Evolutionary conservation across 805 yeast species (phyloP).

Genomic region (Wickerhamomyces ciferrii): DNA sequence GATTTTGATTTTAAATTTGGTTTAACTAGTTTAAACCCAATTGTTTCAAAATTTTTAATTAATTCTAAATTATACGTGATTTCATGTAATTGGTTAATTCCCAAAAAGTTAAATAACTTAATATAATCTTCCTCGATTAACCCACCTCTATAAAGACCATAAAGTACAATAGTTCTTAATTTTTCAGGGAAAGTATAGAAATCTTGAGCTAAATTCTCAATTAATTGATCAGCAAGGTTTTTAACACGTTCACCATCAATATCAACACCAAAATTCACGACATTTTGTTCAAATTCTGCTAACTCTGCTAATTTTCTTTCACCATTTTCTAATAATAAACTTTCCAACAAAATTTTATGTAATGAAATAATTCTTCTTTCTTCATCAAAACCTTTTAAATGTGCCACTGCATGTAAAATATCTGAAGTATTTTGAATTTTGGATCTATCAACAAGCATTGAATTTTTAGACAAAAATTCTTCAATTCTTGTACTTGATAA

Average conservation of each 20-base stretch:
- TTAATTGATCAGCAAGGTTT: conserved; percentile 55
- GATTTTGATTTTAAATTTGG: conserved; percentile 34
- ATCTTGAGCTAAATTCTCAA: conserved; percentile 45
- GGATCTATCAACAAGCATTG: conserved; percentile 65
- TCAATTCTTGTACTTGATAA: conserved; percentile 50
- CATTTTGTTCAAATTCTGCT: conserved; percentile 82
- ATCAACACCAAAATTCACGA: conserved; percentile 67
- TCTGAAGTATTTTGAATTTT: conserved; percentile 64
- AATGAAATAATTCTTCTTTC: conserved; percentile 56
- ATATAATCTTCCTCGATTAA: conserved; percentile 65
- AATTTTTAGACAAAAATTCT: conserved; percentile 66
- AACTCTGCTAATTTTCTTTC: conserved; percentile 58
- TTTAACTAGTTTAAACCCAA: conserved; percentile 56
- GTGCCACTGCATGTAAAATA: conserved; percentile 70
- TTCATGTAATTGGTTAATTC: conserved; percentile 32
- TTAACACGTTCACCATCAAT: conserved; percentile 61
- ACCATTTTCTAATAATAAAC: conserved; percentile 57
- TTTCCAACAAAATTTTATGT: conserved; percentile 59
- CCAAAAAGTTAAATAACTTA: conserved; percentile 59
- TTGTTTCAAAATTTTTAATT: conserved; percentile 48
- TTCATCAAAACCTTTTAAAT: conserved; percentile 60
- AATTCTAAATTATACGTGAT: conserved; percentile 42
- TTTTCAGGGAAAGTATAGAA: conserved; percentile 58
- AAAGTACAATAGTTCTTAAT: conserved; percentile 66
- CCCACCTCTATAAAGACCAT: conserved; percentile 80